These are phyloP conservation scores for Cystobasidium ongulense DNA, from an alignment of 768 basidiomycete genomes.

Conservation along the genomic window DNA sequence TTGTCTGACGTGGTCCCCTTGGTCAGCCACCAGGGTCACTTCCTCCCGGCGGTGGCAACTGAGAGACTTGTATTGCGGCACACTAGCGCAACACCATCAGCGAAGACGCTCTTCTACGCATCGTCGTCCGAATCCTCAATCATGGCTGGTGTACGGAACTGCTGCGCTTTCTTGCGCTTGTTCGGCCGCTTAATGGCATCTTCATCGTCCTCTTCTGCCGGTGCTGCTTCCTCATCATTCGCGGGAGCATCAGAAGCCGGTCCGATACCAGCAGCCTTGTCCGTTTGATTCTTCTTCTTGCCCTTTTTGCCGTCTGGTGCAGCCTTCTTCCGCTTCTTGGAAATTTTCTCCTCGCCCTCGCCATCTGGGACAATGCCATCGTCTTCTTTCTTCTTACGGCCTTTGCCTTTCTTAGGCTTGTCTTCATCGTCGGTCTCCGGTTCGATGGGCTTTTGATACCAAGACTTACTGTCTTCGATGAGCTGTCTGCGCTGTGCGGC, in stretches of 20 bases:
- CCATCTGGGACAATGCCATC: slow-evolving; percentile 25
- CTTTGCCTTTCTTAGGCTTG: slow-evolving; percentile 43
- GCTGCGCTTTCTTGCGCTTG: background rate
- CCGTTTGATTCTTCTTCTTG: slow-evolving; percentile 2
- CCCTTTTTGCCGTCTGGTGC: background rate
- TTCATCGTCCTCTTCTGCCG: slow-evolving; percentile 10
- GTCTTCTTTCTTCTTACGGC: slow-evolving; percentile 43
- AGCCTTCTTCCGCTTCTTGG: slow-evolving; percentile 32
- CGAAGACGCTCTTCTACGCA: background rate
- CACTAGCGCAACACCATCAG: background rate
- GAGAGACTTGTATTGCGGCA: too few species aligned
- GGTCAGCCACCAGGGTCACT: too few species aligned
- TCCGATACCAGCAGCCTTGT: too few species aligned
- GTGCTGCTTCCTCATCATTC: background rate
- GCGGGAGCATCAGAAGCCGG: background rate
- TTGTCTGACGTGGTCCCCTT: too few species aligned
- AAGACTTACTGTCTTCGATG: slow-evolving; percentile 69
- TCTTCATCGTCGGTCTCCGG: slow-evolving; percentile 73
- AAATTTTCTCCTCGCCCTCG: slow-evolving; percentile 32
- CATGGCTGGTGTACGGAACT: slow-evolving; percentile 12
- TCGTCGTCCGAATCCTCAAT: slow-evolving; percentile 17
- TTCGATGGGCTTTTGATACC: slow-evolving; percentile 61
- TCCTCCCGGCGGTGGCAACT: too few species aligned
- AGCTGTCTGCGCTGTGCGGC: slow-evolving; percentile 67
- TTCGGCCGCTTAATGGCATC: slow-evolving; percentile 1